Percentiles rank a stretch among this genome's conserved stretches.
phyloP scores from a whole-genome alignment of 2,329 filamentous ascomycete genomes.

The Chlorencoelia australis region DNA sequence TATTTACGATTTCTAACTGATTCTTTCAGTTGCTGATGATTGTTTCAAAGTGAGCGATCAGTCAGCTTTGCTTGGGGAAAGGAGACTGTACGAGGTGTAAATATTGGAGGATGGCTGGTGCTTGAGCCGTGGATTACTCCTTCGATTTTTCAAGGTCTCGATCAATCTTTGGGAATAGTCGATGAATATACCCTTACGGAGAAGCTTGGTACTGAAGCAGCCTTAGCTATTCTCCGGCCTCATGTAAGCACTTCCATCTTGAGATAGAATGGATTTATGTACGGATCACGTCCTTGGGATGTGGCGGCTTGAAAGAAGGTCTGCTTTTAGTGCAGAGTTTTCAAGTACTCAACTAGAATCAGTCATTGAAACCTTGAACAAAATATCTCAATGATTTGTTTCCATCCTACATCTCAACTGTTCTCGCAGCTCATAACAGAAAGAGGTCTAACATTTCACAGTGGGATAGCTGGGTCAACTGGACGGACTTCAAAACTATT shows the following conservation, averaged over 20 bases:
- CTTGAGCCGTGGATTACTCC: slow-evolving; percentile 42
- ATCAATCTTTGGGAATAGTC: slow-evolving; percentile 24
- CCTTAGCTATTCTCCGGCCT: slow-evolving; percentile 41
- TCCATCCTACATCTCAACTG: too few species aligned
- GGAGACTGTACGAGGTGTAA: slow-evolving; percentile 33
- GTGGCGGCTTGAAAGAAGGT: too few species aligned
- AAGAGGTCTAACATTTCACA: slow-evolving; percentile 8
- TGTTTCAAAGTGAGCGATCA: slow-evolving; percentile 16
- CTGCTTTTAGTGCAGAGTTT: too few species aligned
- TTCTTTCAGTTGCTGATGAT: background rate
- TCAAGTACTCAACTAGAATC: too few species aligned
- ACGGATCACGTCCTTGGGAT: slow-evolving; percentile 17
- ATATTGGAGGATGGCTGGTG: slow-evolving; percentile 26
- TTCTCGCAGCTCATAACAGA: too few species aligned
- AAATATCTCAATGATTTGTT: too few species aligned
- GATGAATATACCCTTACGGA: slow-evolving; percentile 29
- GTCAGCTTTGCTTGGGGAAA: slow-evolving; percentile 38
- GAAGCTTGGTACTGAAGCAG: slow-evolving; percentile 36
- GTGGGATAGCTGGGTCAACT: slow-evolving; percentile 26
- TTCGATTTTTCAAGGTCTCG: slow-evolving; percentile 38
- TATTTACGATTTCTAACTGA: background rate
- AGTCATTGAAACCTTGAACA: too few species aligned
- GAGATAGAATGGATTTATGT: too few species aligned
- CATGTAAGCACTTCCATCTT: slow-evolving; percentile 27
- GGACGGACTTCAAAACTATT: slow-evolving; percentile 45